Base-by-base conservation (phyloP, 352 stramenopile species). In the Phytophthora crassamura region DNA sequence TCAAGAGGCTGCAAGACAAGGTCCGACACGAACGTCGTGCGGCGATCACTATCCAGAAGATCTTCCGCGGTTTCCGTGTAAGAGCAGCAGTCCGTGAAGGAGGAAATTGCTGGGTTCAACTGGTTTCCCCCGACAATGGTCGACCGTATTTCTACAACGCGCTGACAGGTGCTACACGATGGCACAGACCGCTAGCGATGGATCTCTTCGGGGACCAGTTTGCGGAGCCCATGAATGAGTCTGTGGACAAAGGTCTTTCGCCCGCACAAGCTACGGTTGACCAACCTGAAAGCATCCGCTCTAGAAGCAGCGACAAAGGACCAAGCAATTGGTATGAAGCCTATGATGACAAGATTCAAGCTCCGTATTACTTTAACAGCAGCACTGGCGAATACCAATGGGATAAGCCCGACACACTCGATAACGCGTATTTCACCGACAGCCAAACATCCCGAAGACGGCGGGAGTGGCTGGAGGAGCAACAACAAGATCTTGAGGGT, bases 61-160 rank as follows among this genome's bases (percentile, higher is more conserved):
- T 85, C 0, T 98, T 96, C 61, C 78, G 86, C 4, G 84, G 83
- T 3, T 95, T 89, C 53, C 84, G 88, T 12, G 78, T 89, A 22
- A 84, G 85, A 22, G 79, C 73, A 41, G 89, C 89, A 14, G 64
- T 92, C 2, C 66, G 71, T 25, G 77, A 94, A 66, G 89, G 85
- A 22, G 80, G 72, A 2, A 93, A 93, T 46, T 92, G 86, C 63
- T 97, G 89, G 89, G 70, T 94, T 43, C 53, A 86, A 54, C 62
- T 89, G 33, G 61, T 62, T 30, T 67, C 57, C 5, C 72, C 83
- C 0, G 69, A 66, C 1, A 59, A 65, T n/a, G 48, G 16, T 25
- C 59, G 60, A 32, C 59, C 30, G 6, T 95, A 94, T 70, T 97
- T 88, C 67, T 95, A 91, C 75, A 96, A 97, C 38, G 79, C 80